Conservation (phyloP, 2,329 filamentous ascomycete species). For the Fusarium sp. region DNA sequence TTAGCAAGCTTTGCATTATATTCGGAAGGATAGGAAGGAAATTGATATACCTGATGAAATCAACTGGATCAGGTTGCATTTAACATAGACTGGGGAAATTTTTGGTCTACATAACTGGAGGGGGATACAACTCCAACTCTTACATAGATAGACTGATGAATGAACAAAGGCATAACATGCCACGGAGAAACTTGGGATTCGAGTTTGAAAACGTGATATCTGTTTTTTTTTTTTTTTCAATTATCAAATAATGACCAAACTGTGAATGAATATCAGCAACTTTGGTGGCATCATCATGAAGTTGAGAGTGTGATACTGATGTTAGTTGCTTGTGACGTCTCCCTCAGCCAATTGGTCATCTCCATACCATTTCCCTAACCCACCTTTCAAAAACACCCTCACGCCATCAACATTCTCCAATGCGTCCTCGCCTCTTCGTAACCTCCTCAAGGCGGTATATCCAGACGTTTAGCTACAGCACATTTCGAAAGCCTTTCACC, state of each 20-base stretch:
- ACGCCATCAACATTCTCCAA: conserved; percentile 6
- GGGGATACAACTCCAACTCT: neutral
- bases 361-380: neutral
- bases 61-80: conserved; percentile 7
- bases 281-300: conserved; percentile 29
- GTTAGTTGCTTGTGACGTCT: conserved; percentile 14
- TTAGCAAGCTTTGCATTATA: conserved; percentile 23
- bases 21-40: conserved; percentile 13
- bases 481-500: neutral
- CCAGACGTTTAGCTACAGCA: neutral
- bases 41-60: neutral
- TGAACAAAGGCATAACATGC: conserved; percentile 20
- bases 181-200: neutral
- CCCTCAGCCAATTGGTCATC: conserved; percentile 33
- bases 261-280: conserved; percentile 10
- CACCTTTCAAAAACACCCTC: neutral
- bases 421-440: neutral
- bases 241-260: neutral
- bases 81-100: conserved; percentile 13
- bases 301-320: conserved; percentile 8
- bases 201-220: neutral
- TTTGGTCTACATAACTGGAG: conserved; percentile 1
- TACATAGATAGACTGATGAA: conserved; percentile 26
- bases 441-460: neutral
- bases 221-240: neutral